phyloP scores from a whole-genome alignment of 164 flowering plant species.

The Magnolia sinica region DNA sequence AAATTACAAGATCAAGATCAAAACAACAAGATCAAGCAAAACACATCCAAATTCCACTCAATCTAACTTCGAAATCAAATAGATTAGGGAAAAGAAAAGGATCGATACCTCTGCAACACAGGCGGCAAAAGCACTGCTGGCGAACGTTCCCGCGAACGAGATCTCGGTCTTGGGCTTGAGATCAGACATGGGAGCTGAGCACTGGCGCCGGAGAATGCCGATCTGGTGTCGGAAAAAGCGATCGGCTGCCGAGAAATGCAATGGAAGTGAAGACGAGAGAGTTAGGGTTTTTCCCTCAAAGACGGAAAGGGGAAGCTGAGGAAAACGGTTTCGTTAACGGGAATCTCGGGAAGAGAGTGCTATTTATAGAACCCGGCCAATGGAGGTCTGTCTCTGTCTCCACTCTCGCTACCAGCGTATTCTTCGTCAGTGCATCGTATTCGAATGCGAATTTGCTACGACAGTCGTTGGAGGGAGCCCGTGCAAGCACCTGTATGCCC shows the following conservation, averaged over 20 bases:
- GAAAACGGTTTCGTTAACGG: background rate
- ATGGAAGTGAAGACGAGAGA: background rate
- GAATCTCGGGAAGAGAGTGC: conserved; percentile 1
- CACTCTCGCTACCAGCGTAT: too few relatives aligned
- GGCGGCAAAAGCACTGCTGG: conserved; percentile 92
- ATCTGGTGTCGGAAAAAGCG: background rate
- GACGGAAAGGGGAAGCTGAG: background rate
- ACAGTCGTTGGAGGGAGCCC: background rate
- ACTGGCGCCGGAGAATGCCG: background rate
- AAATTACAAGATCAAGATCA: background rate
- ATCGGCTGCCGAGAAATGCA: background rate
- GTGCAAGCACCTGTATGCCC: background rate
- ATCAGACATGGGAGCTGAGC: conserved; percentile 25
- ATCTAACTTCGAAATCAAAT: background rate
- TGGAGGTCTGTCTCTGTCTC: too few relatives aligned
- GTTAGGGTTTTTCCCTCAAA: background rate
- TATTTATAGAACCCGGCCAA: too few relatives aligned
- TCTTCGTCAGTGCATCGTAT: background rate
- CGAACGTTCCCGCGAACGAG: conserved; percentile 74
- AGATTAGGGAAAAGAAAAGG: background rate
- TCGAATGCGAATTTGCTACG: background rate
- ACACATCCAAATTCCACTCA: background rate
- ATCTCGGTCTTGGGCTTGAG: conserved; percentile 50
- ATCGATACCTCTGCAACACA: conserved; percentile 75
- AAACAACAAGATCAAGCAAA: background rate